phyloP scores from a whole-genome alignment of 805 yeast species.

The Wickerhamomyces ciferrii region DNA sequence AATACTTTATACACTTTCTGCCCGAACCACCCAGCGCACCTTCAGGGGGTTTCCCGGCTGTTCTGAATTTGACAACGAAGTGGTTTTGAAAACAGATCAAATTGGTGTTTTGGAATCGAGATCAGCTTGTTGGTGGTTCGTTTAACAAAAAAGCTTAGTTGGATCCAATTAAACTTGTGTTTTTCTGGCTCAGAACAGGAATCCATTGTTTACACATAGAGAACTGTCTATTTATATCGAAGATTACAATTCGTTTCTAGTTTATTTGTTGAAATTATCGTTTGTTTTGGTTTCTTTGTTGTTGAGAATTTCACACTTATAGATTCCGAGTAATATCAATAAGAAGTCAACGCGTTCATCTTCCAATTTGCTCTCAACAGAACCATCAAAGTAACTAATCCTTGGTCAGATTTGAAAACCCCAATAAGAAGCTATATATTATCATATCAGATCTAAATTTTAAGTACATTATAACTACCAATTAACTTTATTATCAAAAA shows the following conservation, averaged over 20 bases:
- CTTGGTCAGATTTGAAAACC: neutral
- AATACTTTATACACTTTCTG: neutral
- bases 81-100: neutral
- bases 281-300: neutral
- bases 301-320: neutral
- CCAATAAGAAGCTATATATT: too few relatives aligned
- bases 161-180: neutral
- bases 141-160: neutral
- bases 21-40: neutral
- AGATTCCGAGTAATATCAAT: neutral
- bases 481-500: too few relatives aligned
- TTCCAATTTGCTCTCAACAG: too few relatives aligned
- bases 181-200: neutral
- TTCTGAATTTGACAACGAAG: neutral
- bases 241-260: neutral
- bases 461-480: too few relatives aligned
- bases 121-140: neutral
- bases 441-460: too few relatives aligned
- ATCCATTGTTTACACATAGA: neutral
- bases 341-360: neutral
- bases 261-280: neutral
- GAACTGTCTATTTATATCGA: neutral
- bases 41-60: neutral
- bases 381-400: neutral
- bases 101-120: neutral